Evolutionary conservation across 345 rosid species (phyloP), one percentile per base, ranked within the genome.

Genomic region (Ceriops tagal): DNA sequence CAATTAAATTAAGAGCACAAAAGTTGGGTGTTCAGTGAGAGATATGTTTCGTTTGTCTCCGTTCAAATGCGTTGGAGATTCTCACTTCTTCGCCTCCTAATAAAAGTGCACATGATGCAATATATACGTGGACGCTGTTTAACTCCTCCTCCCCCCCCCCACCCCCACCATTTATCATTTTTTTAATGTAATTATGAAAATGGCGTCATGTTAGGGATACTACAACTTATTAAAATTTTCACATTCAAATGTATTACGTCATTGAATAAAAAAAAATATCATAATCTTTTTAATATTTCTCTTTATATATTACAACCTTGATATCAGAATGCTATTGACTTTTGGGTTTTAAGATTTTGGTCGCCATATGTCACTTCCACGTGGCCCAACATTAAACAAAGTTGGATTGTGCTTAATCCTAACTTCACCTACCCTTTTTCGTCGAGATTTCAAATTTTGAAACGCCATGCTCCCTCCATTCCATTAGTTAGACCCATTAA

Each of bases 361-460:
- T 43, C 15, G 49, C 18, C 4, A 11, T 0, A 3, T 15, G 49
- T 5, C 18, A 43, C 49, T 3, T 18, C 18, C 20, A 16, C 11
- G 34, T 73, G 28, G 30, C 37, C 61, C 72, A 56, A 57, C 64
- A 21, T 60, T 65, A 22, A 31, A 35, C 51, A 78, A 68, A 78
- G 78, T 78, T 21, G 58, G 20, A 66, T 43, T 22, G 51, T 28
- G 51, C 53, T 52, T 46, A 46, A 71, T 39, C 67, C 69, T 59
- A 28, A 39, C 53, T 69, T 11, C 22, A 57, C 82, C 68, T 9
- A 58, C 53, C 62, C 27, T 34, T 52, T 66, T 16, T n/a, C 24
- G 28, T 16, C 62, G 58, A 16, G 65, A 71, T 81, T 81, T 83
- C 85, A 83, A 83, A 84, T 1, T 84, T 84, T 84, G 82, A 84